Percentiles rank a stretch among this genome's conserved stretches.
Evolutionary conservation across 768 basidiomycete genomes (phyloP).

Genomic region (Kwoniella pini): DNA sequence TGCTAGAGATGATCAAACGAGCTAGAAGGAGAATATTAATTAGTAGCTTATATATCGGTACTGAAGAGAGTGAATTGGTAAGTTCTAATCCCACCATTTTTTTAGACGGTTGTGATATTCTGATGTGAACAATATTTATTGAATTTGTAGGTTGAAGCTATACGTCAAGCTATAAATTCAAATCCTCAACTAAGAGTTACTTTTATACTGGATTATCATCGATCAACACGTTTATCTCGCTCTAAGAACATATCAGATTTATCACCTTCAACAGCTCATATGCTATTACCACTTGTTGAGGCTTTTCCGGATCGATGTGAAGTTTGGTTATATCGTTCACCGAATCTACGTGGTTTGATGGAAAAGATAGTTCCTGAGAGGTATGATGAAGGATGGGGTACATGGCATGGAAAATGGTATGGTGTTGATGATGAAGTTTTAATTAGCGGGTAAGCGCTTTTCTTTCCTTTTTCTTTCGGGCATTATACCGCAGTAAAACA

Average conservation of each 20-base stretch:
- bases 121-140: too few species aligned
- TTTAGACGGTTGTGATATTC: too few species aligned
- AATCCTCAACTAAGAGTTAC: slow-evolving; percentile 68
- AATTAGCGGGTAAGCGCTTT: slow-evolving; percentile 74
- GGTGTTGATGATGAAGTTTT: slow-evolving; percentile 89
- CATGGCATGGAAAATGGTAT: slow-evolving; percentile 97
- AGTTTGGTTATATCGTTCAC: slow-evolving; percentile 82
- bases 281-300: slow-evolving; percentile 69
- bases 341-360: slow-evolving; percentile 73
- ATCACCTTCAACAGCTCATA: slow-evolving; percentile 54
- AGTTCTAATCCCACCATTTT: too few species aligned
- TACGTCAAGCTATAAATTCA: slow-evolving; percentile 63
- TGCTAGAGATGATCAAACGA: slow-evolving; percentile 72
- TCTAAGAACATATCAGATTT: too few species aligned
- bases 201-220: slow-evolving; percentile 74
- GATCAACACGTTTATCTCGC: slow-evolving; percentile 54
- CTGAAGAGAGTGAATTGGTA: slow-evolving; percentile 72
- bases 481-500: too few species aligned
- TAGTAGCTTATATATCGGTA: slow-evolving; percentile 59
- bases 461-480: background rate
- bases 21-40: slow-evolving; percentile 81
- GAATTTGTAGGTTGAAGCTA: slow-evolving; percentile 73
- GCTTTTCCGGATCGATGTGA: slow-evolving; percentile 72
- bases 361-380: slow-evolving; percentile 79
- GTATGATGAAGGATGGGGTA: slow-evolving; percentile 98